Percentiles rank a stretch among this genome's conserved stretches.
Evolutionary conservation across 352 stramenopile genomes (phyloP).

Genomic region (Globisporangium spiculum): DNA sequence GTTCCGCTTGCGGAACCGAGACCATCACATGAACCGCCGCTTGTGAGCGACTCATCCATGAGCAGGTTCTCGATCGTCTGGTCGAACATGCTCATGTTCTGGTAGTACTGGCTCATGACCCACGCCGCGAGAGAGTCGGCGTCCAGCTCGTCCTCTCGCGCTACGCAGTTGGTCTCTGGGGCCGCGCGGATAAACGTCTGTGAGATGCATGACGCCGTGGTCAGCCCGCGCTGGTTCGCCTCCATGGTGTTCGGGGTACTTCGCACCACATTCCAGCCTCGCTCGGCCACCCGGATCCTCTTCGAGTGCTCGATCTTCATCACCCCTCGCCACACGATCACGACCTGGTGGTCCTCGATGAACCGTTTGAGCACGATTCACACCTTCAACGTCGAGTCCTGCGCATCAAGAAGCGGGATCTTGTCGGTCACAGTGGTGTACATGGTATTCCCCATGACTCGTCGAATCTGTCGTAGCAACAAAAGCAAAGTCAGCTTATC

Average conservation of each 20-base stretch:
- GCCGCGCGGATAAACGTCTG: neutral
- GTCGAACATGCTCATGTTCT: slow-evolving; percentile 1
- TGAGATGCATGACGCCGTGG: neutral
- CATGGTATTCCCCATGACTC: neutral
- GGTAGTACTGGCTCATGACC: neutral
- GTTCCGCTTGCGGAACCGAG: neutral
- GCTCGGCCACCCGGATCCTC: neutral
- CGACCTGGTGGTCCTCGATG: neutral
- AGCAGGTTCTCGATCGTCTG: slow-evolving; percentile 4
- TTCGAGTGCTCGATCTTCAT: neutral
- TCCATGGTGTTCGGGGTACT: neutral
- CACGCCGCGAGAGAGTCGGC: neutral
- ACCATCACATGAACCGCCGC: neutral
- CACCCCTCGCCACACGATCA: neutral
- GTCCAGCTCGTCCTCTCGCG: neutral
- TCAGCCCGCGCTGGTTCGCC: neutral
- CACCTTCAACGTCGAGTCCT: neutral
- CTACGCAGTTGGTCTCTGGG: neutral
- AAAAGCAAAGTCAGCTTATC: neutral
- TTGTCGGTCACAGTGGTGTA: neutral
- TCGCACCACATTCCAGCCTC: neutral
- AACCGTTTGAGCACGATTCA: neutral
- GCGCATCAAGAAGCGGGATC: neutral
- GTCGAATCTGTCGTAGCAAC: neutral
- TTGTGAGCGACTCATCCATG: neutral